Evolutionary conservation across 164 flowering plant species (phyloP).

Genomic region (Umbilicus rupestris): DNA sequence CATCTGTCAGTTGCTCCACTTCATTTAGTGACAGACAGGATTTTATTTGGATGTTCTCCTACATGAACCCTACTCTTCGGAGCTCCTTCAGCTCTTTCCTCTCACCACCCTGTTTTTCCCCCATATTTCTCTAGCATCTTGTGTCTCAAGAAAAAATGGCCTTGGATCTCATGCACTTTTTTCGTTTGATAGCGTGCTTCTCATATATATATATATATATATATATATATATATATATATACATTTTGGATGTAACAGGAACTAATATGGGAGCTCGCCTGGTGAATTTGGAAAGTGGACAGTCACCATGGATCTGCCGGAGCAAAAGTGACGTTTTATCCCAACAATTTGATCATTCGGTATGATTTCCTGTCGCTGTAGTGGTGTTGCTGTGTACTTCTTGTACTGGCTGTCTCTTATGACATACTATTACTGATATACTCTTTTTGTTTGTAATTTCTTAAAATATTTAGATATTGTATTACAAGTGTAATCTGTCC

Average conservation of each 20-base stretch:
- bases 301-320: conserved; percentile 40
- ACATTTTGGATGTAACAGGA: conserved; percentile 26
- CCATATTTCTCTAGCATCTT: neutral
- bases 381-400: neutral
- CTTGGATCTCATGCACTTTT: neutral
- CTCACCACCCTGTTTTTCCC: neutral
- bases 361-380: conserved; percentile 19
- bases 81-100: neutral
- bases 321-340: conserved; percentile 79
- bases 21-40: neutral
- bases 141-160: too few relatives aligned
- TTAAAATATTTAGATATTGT: neutral
- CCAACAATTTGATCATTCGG: conserved; percentile 60
- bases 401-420: neutral
- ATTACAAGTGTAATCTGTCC: neutral
- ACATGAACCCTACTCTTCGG: neutral
- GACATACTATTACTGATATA: neutral
- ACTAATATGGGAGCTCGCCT: conserved; percentile 64
- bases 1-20: neutral
- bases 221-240: too few relatives aligned
- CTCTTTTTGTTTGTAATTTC: neutral
- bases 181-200: neutral
- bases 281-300: conserved; percentile 58
- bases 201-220: too few relatives aligned
- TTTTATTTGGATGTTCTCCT: neutral